Percentiles rank a stretch among this genome's conserved stretches.
These are phyloP conservation scores for Aureobasidium zeae DNA, from an alignment of 2,329 filamentous ascomycete genomes.

Conservation along the genomic window DNA sequence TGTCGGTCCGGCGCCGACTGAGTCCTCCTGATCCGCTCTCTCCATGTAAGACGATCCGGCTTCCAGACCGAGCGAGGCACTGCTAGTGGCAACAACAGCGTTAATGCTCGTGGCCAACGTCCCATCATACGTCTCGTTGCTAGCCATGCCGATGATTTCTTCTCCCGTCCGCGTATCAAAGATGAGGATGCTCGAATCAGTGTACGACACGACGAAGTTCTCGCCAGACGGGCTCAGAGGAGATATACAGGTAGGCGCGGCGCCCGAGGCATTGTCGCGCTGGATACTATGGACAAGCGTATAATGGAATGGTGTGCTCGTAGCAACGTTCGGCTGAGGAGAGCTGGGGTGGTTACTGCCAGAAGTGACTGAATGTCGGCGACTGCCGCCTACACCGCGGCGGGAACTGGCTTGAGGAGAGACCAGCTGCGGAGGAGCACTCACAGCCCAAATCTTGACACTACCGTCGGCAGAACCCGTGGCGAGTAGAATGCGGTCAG, in stretches of 20 bases:
- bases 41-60: constrained; percentile 54
- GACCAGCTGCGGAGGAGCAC: constrained; percentile 74
- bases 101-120: constrained; percentile 79
- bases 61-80: constrained; percentile 62
- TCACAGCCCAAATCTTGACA: constrained; percentile 90
- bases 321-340: constrained; percentile 80
- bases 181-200: constrained; percentile 80
- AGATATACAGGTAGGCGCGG: constrained; percentile 86
- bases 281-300: constrained; percentile 81
- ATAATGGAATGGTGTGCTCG: constrained; percentile 76
- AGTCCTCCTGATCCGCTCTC: constrained; percentile 62
- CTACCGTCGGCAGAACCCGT: constrained; percentile 86
- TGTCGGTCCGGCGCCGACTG: constrained; percentile 68
- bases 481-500: constrained; percentile 81
- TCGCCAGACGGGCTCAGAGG: constrained; percentile 74
- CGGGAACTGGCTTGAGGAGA: constrained; percentile 68
- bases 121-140: constrained; percentile 85
- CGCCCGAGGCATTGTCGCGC: constrained; percentile 39
- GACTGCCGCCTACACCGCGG: constrained; percentile 61
- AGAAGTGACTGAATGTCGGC: constrained; percentile 87
- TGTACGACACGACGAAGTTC: constrained; percentile 86
- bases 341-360: constrained; percentile 85
- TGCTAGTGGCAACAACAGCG: constrained; percentile 67
- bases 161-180: constrained; percentile 90
- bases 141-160: constrained; percentile 86